These are phyloP conservation scores for Platanthera zijinensis DNA, from an alignment of 106 monocot genomes.

Conservation along the genomic window DNA sequence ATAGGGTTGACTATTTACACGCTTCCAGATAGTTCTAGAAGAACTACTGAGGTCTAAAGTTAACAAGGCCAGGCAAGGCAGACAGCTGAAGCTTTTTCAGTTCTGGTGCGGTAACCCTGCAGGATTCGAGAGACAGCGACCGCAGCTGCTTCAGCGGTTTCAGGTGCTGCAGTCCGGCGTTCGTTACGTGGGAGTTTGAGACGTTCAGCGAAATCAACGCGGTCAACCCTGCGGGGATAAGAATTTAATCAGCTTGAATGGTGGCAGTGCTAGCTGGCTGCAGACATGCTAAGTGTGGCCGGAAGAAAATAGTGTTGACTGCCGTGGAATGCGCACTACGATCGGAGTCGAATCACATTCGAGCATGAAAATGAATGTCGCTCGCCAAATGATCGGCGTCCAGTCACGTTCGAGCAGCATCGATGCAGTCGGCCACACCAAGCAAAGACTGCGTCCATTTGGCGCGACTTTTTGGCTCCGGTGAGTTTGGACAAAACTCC, in stretches of 20 bases:
- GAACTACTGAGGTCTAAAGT: constrained; percentile 48
- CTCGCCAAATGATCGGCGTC: too few species aligned
- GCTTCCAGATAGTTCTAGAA: not conserved
- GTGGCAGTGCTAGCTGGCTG: not conserved
- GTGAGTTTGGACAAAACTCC: too few species aligned
- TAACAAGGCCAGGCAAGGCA: constrained; percentile 82
- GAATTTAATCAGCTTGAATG: not conserved
- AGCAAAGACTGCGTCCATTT: too few species aligned
- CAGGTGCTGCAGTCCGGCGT: constrained; percentile 74
- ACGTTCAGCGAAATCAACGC: constrained; percentile 20
- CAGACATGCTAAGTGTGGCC: too few species aligned
- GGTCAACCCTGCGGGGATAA: not conserved
- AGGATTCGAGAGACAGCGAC: constrained; percentile 74
- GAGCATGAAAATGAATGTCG: too few species aligned
- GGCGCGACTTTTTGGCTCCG: too few species aligned
- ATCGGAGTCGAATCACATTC: too few species aligned
- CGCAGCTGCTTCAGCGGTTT: constrained; percentile 81
- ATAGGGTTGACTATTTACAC: not conserved
- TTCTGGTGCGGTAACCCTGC: constrained; percentile 87
- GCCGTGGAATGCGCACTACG: too few species aligned
- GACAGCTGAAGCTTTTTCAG: constrained; percentile 88
- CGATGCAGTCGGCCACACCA: too few species aligned
- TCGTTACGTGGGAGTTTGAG: constrained; percentile 43
- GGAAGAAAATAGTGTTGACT: too few species aligned
- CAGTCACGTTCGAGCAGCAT: too few species aligned